A percentile compares a stretch with the other conserved stretches of the same genome.
Conservation (phyloP, 2,329 filamentous ascomycete genomes). For the Ascochyta viciae-villosae region DNA sequence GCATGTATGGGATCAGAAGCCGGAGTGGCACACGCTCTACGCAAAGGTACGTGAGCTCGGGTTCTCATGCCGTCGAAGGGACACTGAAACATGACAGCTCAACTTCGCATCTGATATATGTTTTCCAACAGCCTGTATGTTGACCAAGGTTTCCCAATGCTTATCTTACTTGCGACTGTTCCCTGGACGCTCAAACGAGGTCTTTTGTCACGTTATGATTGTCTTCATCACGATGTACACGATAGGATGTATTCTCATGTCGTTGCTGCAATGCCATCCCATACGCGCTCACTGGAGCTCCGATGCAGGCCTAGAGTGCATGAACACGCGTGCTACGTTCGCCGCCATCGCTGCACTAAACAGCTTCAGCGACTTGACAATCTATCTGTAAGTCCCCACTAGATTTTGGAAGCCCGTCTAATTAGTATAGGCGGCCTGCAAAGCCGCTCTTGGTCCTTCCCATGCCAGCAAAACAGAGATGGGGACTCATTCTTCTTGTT, state of each 20-base stretch:
- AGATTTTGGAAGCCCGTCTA: no score
- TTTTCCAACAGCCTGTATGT: constrained; percentile 30
- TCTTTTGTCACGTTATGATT: constrained; percentile 29
- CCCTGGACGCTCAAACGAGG: constrained; percentile 28
- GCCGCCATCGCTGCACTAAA: constrained; percentile 40
- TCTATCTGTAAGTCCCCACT: constrained; percentile 32
- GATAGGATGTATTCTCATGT: constrained; percentile 27
- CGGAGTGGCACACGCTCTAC: constrained; percentile 30
- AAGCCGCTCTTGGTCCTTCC: constrained; percentile 36
- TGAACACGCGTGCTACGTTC: constrained; percentile 32
- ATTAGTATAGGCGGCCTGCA: constrained; percentile 29
- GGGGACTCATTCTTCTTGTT: constrained; percentile 39
- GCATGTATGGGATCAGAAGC: constrained; percentile 39
- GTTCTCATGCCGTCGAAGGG: not conserved
- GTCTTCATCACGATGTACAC: constrained; percentile 31
- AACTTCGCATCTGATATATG: constrained; percentile 31
- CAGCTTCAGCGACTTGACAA: constrained; percentile 38
- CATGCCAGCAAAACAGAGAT: constrained; percentile 36
- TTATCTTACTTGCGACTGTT: constrained; percentile 41
- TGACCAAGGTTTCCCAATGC: constrained; percentile 41
- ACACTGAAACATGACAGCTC: constrained; percentile 19
- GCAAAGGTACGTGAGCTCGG: constrained; percentile 25
- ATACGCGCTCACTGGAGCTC: constrained; percentile 34
- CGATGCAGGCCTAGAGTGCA: constrained; percentile 28
- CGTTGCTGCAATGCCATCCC: constrained; percentile 35